phyloP scores from a whole-genome alignment of 805 yeast genomes.

The Torulaspora maleeae region DNA sequence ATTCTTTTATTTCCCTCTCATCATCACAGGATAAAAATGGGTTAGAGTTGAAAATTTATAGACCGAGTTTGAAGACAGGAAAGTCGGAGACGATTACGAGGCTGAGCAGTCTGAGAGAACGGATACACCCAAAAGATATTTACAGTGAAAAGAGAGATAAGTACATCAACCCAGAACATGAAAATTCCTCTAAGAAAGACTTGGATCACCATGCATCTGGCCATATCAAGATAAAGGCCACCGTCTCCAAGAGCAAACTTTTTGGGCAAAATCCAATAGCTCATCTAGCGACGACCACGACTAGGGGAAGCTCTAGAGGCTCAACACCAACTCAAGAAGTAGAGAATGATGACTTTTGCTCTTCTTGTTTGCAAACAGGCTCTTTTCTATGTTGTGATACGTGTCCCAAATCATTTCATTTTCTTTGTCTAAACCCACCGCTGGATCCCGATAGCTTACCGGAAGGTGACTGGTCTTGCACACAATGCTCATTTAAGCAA shows the following conservation, averaged over 20 bases:
- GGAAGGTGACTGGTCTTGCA: constrained; percentile 86
- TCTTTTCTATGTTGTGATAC: constrained; percentile 88
- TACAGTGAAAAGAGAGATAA: constrained; percentile 14
- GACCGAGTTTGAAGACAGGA: constrained; percentile 31
- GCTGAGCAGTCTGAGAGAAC: constrained; percentile 32
- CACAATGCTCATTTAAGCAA: constrained; percentile 55
- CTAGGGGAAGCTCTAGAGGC: constrained; percentile 12
- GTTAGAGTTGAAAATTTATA: constrained; percentile 15
- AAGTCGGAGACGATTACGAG: constrained; percentile 36
- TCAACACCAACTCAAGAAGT: constrained; percentile 34
- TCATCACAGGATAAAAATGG: constrained; percentile 3
- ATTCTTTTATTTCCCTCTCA: constrained; percentile 5
- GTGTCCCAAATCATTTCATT: constrained; percentile 90
- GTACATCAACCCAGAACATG: constrained; percentile 4
- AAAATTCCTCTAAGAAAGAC: constrained; percentile 4
- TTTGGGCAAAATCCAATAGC: constrained; percentile 40
- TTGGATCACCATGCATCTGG: constrained; percentile 13
- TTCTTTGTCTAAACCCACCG: constrained; percentile 89
- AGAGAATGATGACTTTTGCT: constrained; percentile 80
- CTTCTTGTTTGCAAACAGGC: constrained; percentile 88
- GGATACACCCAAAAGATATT: constrained; percentile 18
- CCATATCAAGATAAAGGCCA: constrained; percentile 17
- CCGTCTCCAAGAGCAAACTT: constrained; percentile 37
- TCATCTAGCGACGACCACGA: constrained; percentile 18
- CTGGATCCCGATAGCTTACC: constrained; percentile 68